Conservation (phyloP, 192 early-diverging fungal genomes). For the Diversispora eburnea region DNA sequence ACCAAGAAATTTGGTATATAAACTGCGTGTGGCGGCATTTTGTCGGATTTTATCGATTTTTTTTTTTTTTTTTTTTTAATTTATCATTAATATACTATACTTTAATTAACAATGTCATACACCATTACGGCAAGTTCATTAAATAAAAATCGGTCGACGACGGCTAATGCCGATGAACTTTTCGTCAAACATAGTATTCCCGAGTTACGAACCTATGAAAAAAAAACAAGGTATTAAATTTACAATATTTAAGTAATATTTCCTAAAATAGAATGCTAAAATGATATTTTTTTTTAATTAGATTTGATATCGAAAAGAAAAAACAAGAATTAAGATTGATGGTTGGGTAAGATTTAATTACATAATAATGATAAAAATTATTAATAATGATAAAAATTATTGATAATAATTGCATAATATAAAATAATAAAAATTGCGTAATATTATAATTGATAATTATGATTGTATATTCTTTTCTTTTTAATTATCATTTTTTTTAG, state of each 20-base stretch:
- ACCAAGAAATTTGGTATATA: too few species aligned
- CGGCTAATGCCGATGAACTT: conserved; percentile 38
- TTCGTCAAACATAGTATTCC: conserved; percentile 47
- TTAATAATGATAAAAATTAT: not conserved
- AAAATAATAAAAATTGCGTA: too few species aligned
- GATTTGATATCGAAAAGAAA: conserved; percentile 72
- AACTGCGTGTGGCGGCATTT: too few species aligned
- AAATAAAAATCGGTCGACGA: too few species aligned
- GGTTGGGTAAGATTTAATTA: conserved; percentile 67
- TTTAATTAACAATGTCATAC: too few species aligned
- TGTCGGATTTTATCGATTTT: too few species aligned
- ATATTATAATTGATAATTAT: too few species aligned
- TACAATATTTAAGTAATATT: not conserved
- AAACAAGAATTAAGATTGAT: conserved; percentile 78
- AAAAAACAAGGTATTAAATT: conserved; percentile 40
- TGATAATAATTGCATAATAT: not conserved
- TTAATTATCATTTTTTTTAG: conserved; percentile 36
- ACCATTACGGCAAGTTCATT: too few species aligned
- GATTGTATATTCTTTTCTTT: too few species aligned
- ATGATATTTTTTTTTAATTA: conserved; percentile 26
- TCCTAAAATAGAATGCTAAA: not conserved
- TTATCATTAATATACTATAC: too few species aligned
- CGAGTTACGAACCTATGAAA: conserved; percentile 43
- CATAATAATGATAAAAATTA: not conserved
- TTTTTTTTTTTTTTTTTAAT: too few species aligned